Base-by-base conservation (phyloP, 768 basidiomycete species). In the Clitopilus passeckerianus region DNA sequence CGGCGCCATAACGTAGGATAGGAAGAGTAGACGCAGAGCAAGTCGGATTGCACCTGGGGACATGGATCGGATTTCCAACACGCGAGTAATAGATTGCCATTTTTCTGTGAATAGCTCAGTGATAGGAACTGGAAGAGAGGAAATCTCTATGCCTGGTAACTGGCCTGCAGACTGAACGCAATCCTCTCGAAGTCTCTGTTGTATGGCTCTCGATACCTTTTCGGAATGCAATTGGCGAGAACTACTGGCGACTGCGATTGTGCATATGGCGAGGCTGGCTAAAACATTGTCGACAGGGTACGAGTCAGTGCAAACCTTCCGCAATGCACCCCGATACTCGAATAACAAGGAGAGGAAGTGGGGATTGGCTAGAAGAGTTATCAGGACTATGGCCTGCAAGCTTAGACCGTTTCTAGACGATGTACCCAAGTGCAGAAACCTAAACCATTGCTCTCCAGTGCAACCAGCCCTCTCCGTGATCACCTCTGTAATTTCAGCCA, bases 11-110 rank as follows among this genome's bases (percentile, higher is more conserved):
- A 91, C 74, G 64, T 83, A 81, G 41, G 74, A 75, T 16, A 78
- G 83, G 63, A 87, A 83, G 53, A 80, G 56, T 33, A 92, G 70
- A 27, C 76, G 78, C n/a, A 83, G 64, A 6, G 83, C 78, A 43
- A 91, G 68, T 3, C 89, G 81, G 64, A 78, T 79, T 5, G 86
- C 78, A 18, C 86, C 86, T 24, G 83, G 80, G 18, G 90, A 91
- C 71, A 22, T 74, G 63, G 16, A 75, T 70, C 1, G 85, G 86
- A 10, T 74, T 71, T 15, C 89, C 70, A 7, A 80, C 14, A 18
- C 67, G 14, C 65, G 67, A 8, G 76, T 66, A 24, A 89, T 65
- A 44, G 70, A 73, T n/a, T 70, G 59, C 86, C 84, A 91, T 6
- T 68, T 74, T 52, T 82, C 89, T 89, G 65, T 33, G 33, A 58